Base-by-base conservation (phyloP, 2,329 filamentous ascomycete genomes). In the Fusarium oligoseptatum region DNA sequence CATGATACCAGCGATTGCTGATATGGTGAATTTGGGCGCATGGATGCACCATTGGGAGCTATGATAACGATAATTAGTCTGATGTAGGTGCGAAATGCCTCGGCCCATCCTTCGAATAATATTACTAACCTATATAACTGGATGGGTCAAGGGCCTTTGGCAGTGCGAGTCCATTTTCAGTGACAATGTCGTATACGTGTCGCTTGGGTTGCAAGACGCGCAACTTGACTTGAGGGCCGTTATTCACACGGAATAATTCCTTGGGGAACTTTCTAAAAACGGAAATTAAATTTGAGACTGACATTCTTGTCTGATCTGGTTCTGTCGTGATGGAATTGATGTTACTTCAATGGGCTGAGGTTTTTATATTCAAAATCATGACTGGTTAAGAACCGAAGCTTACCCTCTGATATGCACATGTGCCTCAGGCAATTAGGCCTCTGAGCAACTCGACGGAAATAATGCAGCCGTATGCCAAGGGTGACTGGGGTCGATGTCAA, bases 31-130 rank as follows among this genome's bases (percentile, higher is more conserved):
- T 70, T 67, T 1, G 73, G 72, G 17, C 72, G 64, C 72, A 78
- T 67, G 3, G 73, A 77, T 17, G 72, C 75, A 11, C 76, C 76
- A 48, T 78, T 78, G 6, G 76, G 76, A 4, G 75, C 76, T 77
- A 36, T 6, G 6, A 24, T 45, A 24, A 15, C 6, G 11, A 45
- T 6, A 22, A 20, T 45, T 45, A 45, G n/a, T 45, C 41, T 34
- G 5, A 14, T 22, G 4, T 39, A 39, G 8, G 17, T 10, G 37
- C 8, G 8, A 39, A 39, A n/a, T 39, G 8, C 8, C 9, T 39
- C 20, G 41, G 20, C 12, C 12, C 29, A 7, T 20, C 6, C 5
- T 24, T 15, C 10, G 27, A 8, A 12, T 48, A 22, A 12, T 3
- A 20, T 41, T 8, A 43, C n/a, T 48, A 15, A 61, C 68, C 58